Percentiles rank a stretch among this genome's conserved stretches.
Conservation (phyloP, 2,329 filamentous ascomycete species). For the Arthrobotrys pseudoclavata region DNA sequence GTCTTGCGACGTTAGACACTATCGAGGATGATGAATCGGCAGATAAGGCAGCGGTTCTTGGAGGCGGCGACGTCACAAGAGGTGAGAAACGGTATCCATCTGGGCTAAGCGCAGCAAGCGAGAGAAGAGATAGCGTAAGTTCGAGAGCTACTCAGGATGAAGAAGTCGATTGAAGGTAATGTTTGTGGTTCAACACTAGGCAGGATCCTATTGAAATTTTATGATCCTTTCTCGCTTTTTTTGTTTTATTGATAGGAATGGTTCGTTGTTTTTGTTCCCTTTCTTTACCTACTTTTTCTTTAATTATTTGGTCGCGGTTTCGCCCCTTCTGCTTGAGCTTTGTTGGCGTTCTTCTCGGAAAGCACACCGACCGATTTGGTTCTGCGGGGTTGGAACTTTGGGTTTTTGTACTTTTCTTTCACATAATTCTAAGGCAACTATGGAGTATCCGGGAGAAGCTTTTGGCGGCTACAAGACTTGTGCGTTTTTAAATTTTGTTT, state of each 20-base stretch:
- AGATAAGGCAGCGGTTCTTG: constrained; percentile 39
- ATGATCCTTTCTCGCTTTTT: background rate
- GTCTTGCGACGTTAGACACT: constrained; percentile 48
- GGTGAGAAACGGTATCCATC: constrained; percentile 49
- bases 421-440: constrained; percentile 1
- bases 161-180: constrained; percentile 39
- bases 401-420: background rate
- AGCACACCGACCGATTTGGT: background rate
- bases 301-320: constrained; percentile 12
- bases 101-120: constrained; percentile 47
- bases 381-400: background rate
- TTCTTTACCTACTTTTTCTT: background rate
- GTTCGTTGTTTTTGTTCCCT: constrained; percentile 2
- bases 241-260: background rate
- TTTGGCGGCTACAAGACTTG: background rate
- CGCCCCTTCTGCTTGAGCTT: background rate
- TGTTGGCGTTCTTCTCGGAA: background rate
- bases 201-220: constrained; percentile 2
- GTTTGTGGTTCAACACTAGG: background rate
- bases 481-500: background rate
- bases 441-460: background rate
- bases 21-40: constrained; percentile 51
- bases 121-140: constrained; percentile 34
- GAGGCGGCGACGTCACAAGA: constrained; percentile 27
- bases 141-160: constrained; percentile 33